Evolutionary conservation across 225 moss, liverwort and hornwort genomes (phyloP), one percentile per base, ranked within the genome.

Genomic region (Marchantia polymorpha): DNA sequence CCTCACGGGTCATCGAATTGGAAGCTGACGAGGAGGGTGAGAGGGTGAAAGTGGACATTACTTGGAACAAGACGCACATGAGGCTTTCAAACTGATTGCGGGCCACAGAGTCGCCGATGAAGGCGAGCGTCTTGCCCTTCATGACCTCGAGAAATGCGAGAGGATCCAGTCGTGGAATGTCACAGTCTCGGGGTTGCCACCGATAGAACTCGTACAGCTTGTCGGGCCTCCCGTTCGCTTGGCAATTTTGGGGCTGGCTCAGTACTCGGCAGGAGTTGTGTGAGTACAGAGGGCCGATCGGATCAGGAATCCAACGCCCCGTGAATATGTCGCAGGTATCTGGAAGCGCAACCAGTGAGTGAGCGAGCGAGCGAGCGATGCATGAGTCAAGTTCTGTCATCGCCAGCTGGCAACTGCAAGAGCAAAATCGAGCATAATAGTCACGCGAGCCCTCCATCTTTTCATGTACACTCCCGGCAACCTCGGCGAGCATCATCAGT

Each of bases 71-170:
- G 6, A 90, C 77, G 80, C 99, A 99, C 86, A 95, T 23, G 0
- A 99, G 90, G 51, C 95, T 90, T 80, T 99, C 99, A 78, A 87
- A 93, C 52, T 99, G 99, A 77, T 99, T 99, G 5, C 99, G 89
- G 0, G 92, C 88, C 10, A 99, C 83, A 0, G 99, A 99, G 58
- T 99, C 99, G 54, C 95, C 99, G 10, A 95, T 51, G 78, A 99
- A 93, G 9, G 90, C 92, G 71, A 99, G 9, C 0, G 92, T 99
- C 84, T 93, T 99, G 48, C 93, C 92, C 55, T 84, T 82, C 99
- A 99, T 93, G 60, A 99, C 31, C 72, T 90, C 79, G 56, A 99
- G 85, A 55, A 99, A 99, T 52, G 80, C 90, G 0, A 31, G 25
- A 7, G 86, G 82, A 82, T 99, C 92, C 72, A 99, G 88, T 27